Percentiles rank a stretch among this genome's conserved stretches.
phyloP scores from a whole-genome alignment of 2,329 filamentous ascomycete species.

The Blastomyces percursus region DNA sequence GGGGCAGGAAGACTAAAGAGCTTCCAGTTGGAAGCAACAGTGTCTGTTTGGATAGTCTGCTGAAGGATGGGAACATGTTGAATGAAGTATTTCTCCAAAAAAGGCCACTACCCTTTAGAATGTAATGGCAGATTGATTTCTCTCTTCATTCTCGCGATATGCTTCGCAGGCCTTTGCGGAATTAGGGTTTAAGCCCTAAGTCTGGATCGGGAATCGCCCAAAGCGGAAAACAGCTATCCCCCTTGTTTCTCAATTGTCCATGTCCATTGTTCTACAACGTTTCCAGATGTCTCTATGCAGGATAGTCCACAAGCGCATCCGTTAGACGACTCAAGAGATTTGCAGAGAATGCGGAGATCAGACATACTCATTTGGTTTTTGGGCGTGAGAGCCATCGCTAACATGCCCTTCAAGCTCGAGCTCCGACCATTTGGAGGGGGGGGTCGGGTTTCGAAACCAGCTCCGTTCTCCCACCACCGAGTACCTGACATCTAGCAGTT shows the following conservation, averaged over 20 bases:
- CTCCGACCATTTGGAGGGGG: background rate
- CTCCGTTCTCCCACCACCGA: background rate
- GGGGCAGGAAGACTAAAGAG: too few species aligned
- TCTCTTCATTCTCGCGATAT: background rate
- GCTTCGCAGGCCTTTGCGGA: background rate
- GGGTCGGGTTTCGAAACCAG: background rate
- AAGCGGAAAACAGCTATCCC: background rate
- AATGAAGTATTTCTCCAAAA: background rate
- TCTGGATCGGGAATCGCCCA: background rate
- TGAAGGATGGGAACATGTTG: background rate
- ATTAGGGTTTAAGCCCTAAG: slow-evolving; percentile 1
- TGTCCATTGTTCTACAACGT: background rate
- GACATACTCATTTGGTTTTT: background rate
- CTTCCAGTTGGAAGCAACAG: background rate
- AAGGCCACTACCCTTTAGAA: background rate
- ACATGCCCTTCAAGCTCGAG: too few species aligned
- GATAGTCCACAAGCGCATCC: background rate
- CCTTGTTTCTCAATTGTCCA: background rate
- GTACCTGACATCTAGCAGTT: background rate
- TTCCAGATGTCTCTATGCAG: background rate
- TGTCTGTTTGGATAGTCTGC: background rate
- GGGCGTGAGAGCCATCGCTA: background rate
- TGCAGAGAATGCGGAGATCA: background rate
- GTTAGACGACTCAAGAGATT: background rate
- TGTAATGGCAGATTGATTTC: background rate